Conservation (phyloP, 768 basidiomycete genomes). For the Dacryopinax primogenitus region DNA sequence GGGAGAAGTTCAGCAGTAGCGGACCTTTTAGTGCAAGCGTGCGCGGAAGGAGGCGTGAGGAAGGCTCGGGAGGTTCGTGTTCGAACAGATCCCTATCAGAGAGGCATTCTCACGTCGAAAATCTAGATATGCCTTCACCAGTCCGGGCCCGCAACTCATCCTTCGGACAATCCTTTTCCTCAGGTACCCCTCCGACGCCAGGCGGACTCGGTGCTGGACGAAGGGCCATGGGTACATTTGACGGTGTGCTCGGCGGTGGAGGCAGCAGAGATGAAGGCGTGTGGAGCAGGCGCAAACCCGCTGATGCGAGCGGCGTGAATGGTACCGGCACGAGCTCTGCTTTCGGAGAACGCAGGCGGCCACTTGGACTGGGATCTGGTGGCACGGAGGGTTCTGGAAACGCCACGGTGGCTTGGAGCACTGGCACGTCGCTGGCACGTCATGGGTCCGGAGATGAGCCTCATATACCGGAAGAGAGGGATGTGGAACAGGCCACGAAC, state of each 20-base stretch:
- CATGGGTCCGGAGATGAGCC: neutral
- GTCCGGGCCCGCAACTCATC: neutral
- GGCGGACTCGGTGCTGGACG: neutral
- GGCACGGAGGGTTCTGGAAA: neutral
- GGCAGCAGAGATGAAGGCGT: neutral
- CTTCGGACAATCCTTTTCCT: neutral
- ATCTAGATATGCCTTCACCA: neutral
- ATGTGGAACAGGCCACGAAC: conserved; percentile 1
- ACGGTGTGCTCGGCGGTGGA: neutral
- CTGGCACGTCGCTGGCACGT: neutral
- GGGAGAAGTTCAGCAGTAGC: neutral
- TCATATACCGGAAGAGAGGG: neutral
- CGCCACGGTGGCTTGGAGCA: neutral
- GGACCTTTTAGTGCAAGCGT: neutral
- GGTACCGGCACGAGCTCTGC: neutral
- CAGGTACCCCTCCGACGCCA: neutral
- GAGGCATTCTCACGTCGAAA: neutral
- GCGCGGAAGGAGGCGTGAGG: neutral
- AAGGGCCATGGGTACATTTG: neutral
- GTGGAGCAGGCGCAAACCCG: neutral
- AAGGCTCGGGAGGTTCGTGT: neutral
- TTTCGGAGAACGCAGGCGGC: neutral
- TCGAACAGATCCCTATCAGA: neutral
- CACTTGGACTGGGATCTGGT: neutral
- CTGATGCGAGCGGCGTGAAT: neutral